These are phyloP conservation scores for Clitoria ternatea DNA, from an alignment of 306 rosid genomes.

Conservation along the genomic window DNA sequence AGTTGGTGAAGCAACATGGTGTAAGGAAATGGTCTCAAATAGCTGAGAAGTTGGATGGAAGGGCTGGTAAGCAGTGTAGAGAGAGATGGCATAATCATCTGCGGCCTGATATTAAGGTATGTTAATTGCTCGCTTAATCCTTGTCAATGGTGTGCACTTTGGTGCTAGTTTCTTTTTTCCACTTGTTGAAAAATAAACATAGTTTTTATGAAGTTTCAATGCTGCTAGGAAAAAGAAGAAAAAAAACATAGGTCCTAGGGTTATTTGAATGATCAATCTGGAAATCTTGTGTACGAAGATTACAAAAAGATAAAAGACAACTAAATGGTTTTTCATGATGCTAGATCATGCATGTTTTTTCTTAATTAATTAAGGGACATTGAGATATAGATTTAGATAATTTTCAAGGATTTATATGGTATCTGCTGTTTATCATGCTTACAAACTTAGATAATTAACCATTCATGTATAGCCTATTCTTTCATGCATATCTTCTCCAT, in stretches of 20 bases:
- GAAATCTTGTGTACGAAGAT: neutral
- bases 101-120: slow-evolving; percentile 90
- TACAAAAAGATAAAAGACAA: neutral
- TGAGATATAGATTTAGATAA: neutral
- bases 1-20: slow-evolving; percentile 77
- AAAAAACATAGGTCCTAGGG: neutral
- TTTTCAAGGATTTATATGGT: neutral
- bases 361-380: neutral
- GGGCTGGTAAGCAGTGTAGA: slow-evolving; percentile 92
- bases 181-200: neutral
- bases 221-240: neutral
- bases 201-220: neutral
- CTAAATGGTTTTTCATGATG: neutral
- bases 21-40: slow-evolving; percentile 84
- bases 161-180: neutral
- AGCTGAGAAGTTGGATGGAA: slow-evolving; percentile 67
- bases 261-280: neutral
- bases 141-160: neutral
- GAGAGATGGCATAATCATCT: slow-evolving; percentile 98
- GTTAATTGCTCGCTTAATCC: neutral
- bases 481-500: neutral
- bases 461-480: neutral
- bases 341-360: neutral
- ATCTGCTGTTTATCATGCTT: neutral
- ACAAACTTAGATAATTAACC: neutral